Conservation (phyloP, 1,284 basidiomycete genomes). For the Rhizoctonia solani region DNA sequence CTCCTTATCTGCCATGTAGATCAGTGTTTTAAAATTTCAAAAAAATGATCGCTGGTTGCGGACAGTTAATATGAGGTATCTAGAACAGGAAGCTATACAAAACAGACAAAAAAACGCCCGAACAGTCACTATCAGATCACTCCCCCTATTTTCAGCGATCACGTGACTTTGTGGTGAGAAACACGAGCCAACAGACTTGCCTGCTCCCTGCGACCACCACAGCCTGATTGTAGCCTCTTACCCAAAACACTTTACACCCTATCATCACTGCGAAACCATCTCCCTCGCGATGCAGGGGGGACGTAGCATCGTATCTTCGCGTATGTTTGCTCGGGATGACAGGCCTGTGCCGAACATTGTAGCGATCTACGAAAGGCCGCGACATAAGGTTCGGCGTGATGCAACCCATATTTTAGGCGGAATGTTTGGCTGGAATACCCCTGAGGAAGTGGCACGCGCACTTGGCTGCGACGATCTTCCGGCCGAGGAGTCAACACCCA, state of each 20-base stretch:
- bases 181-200: constrained; percentile 18
- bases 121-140: no score
- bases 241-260: background rate
- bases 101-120: no score
- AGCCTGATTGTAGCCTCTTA: background rate
- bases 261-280: background rate
- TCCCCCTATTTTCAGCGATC: constrained; percentile 6
- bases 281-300: constrained; percentile 8
- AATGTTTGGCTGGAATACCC: constrained; percentile 21
- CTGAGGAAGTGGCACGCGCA: background rate
- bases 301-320: constrained; percentile 22
- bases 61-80: no score
- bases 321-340: constrained; percentile 10
- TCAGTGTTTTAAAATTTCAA: no score
- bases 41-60: no score
- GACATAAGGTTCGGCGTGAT: constrained; percentile 26
- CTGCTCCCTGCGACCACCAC: constrained; percentile 13
- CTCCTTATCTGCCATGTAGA: no score
- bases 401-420: constrained; percentile 20
- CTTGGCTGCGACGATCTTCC: constrained; percentile 7
- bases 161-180: constrained; percentile 12
- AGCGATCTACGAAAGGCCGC: constrained; percentile 9
- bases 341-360: constrained; percentile 29
- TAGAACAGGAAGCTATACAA: no score
- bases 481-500: constrained; percentile 2